Base-by-base conservation (phyloP, 768 basidiomycete genomes). In the Mycena albidolilacea region DNA sequence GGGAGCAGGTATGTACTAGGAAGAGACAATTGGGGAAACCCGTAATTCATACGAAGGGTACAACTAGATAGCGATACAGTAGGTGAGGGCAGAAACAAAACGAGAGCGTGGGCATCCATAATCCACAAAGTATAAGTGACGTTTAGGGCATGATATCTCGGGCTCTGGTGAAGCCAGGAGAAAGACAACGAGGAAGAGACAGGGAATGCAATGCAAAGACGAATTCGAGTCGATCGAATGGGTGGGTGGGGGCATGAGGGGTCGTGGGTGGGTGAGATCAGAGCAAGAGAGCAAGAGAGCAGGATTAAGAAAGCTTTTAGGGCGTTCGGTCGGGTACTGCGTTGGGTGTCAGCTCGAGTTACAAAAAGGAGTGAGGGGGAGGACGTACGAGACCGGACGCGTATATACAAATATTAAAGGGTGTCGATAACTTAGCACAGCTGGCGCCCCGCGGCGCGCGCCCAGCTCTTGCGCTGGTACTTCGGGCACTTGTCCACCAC, bases 401-500 rank as follows among this genome's bases (percentile, higher is more conserved):
- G 55, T 48, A 23, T n/a, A 21, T 55, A 61, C 30, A 58, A 59
- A 10, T 23, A 10, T 23, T 65, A 66, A 50, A 5, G 48, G 14
- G 21, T 23, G 55, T 37, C n/a, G 38, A 9, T 54, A 21, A 41
- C 11, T 64, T 64, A 63, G 38, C 19, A 62, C 50, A 59, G 54
- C 23, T 30, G 67, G 41, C 67, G 74, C 44, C 41, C 54, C 10
- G 10, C 41, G 41, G 41, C 41, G 54, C 69, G 77, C 35, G 38
- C 69, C 77, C 78, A 76, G 35, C 69, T 38, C 67, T 79, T 79
- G 64, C 78, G 76, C n/a, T 54, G 57, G 59, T 77, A 77, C 76
- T 82, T 86, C n/a, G 84, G 81, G 43, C 85, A 82, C 71, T 86
- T 87, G 71, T 83, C 85, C 38, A 74, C 69, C 37, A 39, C 44